A percentile compares a stretch with the other conserved stretches of the same genome.
phyloP scores from a whole-genome alignment of 2,329 filamentous ascomycete species.

The Macrophomina pseudophaseolina region DNA sequence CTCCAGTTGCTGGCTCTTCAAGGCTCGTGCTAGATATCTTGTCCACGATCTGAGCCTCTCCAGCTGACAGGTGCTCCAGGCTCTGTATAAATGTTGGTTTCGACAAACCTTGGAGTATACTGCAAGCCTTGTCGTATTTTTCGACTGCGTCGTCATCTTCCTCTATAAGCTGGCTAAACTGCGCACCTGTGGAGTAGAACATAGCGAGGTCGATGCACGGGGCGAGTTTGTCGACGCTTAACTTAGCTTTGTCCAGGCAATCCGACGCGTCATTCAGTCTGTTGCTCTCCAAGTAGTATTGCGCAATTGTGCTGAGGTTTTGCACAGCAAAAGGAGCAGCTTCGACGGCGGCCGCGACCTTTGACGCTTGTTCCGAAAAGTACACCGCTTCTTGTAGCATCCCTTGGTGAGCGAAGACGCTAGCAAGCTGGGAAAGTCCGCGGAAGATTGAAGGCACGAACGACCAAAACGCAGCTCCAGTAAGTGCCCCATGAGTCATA shows the following conservation, averaged over 20 bases:
- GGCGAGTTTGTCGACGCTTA: constrained; percentile 49
- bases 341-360: constrained; percentile 72
- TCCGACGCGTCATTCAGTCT: constrained; percentile 54
- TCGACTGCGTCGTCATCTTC: constrained; percentile 55
- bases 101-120: constrained; percentile 50
- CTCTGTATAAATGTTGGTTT: constrained; percentile 39
- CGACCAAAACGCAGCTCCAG: constrained; percentile 77
- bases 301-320: constrained; percentile 51
- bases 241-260: constrained; percentile 60
- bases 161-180: constrained; percentile 54
- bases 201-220: constrained; percentile 60
- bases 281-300: constrained; percentile 57
- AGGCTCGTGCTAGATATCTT: constrained; percentile 51
- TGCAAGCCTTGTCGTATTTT: constrained; percentile 56
- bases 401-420: constrained; percentile 81
- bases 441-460: constrained; percentile 76
- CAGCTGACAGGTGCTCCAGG: constrained; percentile 34
- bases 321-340: constrained; percentile 61
- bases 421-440: constrained; percentile 74
- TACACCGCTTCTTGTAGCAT: constrained; percentile 87
- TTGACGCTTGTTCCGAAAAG: constrained; percentile 82
- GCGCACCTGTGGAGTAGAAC: constrained; percentile 55
- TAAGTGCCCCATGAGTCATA: constrained; percentile 51
- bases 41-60: constrained; percentile 45
- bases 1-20: constrained; percentile 28